Conservation (phyloP, 2,329 filamentous ascomycete species). For the Phialemonium atrogriseum region DNA sequence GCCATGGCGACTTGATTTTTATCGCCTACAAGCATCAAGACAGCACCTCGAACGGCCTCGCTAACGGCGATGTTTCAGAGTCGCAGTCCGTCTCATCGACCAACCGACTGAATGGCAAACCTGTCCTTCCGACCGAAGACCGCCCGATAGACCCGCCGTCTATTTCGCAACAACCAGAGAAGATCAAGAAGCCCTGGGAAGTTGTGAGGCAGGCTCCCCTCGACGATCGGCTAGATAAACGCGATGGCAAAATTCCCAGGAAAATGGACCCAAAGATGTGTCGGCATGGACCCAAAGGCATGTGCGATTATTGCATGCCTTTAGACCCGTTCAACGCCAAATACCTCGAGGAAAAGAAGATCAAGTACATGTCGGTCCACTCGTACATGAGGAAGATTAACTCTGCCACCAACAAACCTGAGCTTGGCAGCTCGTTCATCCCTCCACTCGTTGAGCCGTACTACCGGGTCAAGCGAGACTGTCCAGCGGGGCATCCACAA, state of each 20-base stretch:
- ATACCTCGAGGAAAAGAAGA: constrained; percentile 91
- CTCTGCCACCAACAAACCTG: constrained; percentile 90
- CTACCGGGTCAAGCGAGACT: constrained; percentile 80
- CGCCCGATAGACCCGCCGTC: constrained; percentile 52
- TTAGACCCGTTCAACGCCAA: constrained; percentile 86
- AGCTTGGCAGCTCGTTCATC: constrained; percentile 90
- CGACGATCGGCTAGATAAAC: constrained; percentile 78
- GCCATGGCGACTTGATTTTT: constrained; percentile 88
- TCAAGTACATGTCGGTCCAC: constrained; percentile 97
- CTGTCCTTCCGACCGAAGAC: constrained; percentile 61
- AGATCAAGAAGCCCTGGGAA: constrained; percentile 89
- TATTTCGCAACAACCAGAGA: constrained; percentile 43
- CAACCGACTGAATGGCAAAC: constrained; percentile 70
- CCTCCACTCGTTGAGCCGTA: constrained; percentile 89
- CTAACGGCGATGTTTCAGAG: constrained; percentile 25
- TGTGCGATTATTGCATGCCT: constrained; percentile 99
- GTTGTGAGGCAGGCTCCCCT: constrained; percentile 78
- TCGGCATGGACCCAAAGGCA: constrained; percentile 89
- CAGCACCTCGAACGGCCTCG: constrained; percentile 31
- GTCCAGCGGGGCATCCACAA: constrained; percentile 83
- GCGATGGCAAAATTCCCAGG: constrained; percentile 81
- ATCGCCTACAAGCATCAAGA: constrained; percentile 64
- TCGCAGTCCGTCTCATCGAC: constrained; percentile 34
- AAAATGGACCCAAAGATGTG: constrained; percentile 78
- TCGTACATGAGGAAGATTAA: constrained; percentile 92